Percentiles rank a stretch among this genome's conserved stretches.
Evolutionary conservation across 441 rosid genomes (phyloP).

Genomic region (Cnidoscolus chayamansa): DNA sequence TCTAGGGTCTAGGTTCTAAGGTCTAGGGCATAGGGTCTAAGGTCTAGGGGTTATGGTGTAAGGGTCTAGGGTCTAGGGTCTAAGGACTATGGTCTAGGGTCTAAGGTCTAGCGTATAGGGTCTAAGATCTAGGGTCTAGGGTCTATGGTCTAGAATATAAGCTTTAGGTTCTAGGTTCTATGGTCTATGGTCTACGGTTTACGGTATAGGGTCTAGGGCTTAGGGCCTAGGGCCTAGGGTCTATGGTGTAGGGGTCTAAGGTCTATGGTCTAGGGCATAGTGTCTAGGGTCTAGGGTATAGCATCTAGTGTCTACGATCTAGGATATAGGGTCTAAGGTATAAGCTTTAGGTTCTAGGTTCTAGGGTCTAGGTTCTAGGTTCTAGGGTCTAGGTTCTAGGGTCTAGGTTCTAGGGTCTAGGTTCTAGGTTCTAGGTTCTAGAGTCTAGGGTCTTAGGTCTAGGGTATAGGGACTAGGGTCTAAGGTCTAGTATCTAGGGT

Average conservation of each 20-base stretch:
- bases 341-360: too few species aligned
- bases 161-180: too few species aligned
- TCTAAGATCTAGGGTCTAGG: slow-evolving; percentile 21
- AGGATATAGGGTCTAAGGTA: too few species aligned
- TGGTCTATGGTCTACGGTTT: slow-evolving; percentile 14
- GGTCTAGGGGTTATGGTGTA: too few species aligned
- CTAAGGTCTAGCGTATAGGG: background rate
- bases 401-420: background rate
- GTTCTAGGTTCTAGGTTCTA: background rate
- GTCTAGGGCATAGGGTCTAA: too few species aligned
- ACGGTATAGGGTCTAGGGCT: slow-evolving; percentile 9
- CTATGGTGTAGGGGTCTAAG: background rate
- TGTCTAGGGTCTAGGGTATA: background rate
- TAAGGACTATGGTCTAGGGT: too few species aligned
- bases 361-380: background rate
- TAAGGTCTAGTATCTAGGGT: slow-evolving; percentile 12
- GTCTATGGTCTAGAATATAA: slow-evolving; percentile 7
- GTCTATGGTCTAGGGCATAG: background rate
- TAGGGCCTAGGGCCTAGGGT: slow-evolving; percentile 7
- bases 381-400: background rate
- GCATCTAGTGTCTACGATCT: too few species aligned
- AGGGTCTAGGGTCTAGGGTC: too few species aligned
- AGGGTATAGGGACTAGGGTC: slow-evolving; percentile 2
- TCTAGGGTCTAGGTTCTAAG: too few species aligned
- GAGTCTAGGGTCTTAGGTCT: background rate